Conservation (phyloP, 2,329 filamentous ascomycete genomes). For the Thelonectria rubi region DNA sequence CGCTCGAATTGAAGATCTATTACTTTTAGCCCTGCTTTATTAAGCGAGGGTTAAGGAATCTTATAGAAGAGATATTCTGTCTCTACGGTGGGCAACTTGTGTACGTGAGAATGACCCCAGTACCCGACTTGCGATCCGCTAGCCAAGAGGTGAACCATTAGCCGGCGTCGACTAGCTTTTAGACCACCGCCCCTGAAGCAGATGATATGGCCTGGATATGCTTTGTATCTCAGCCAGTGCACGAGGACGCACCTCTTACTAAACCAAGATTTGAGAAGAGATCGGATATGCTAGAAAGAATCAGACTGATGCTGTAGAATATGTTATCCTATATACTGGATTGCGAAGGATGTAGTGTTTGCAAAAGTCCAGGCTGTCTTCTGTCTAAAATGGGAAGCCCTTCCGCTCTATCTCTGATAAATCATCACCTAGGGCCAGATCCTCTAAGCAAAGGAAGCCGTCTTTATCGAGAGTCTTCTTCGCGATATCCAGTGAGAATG, state of each 20-base stretch:
- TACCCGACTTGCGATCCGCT: neutral
- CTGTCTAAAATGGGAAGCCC: slow-evolving; percentile 1
- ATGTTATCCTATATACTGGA: neutral
- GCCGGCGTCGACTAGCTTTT: slow-evolving; percentile 1
- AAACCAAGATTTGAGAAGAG: slow-evolving; percentile 1
- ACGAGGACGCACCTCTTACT: neutral
- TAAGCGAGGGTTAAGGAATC: neutral
- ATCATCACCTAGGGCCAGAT: neutral
- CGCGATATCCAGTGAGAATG: neutral
- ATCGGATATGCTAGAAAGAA: slow-evolving; percentile 1
- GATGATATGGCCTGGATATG: neutral
- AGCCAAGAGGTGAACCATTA: neutral
- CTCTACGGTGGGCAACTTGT: neutral
- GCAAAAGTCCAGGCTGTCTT: slow-evolving; percentile 2
- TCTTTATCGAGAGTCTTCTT: neutral
- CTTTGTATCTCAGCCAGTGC: slow-evolving; percentile 1
- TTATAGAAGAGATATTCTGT: neutral
- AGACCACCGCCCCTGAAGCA: neutral
- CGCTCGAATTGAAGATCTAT: neutral
- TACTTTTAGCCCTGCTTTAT: neutral
- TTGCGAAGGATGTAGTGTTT: neutral
- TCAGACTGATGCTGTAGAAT: neutral
- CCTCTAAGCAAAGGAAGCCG: neutral
- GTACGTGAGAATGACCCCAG: neutral
- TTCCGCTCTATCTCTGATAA: neutral